Evolutionary conservation across 176 grass and related monocot species (phyloP), one percentile per base, ranked within the genome.

Genomic region (Miscanthus lutarioriparius): DNA sequence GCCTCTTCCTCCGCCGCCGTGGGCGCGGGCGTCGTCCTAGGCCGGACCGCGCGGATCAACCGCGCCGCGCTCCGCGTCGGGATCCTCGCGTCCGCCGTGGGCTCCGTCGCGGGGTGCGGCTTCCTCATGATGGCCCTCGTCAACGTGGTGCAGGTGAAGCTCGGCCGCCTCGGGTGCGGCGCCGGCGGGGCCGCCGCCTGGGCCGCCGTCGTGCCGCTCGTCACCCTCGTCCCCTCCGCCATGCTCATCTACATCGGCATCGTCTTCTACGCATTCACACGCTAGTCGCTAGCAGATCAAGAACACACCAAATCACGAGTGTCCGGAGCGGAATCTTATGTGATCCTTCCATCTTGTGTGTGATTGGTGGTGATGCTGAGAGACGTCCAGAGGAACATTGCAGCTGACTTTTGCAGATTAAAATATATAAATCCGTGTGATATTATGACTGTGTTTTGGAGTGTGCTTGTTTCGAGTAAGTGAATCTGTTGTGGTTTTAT

Each of bases 121-220:
- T 95, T 98, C 82, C 91, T 98, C 16, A 98, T 88, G 91, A 89
- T 98, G 69, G 93, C 96, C 0, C 80, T 98, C 48, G 87, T 98
- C 70, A 98, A 98, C 82, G 74, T 98, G 5, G 96, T 98, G 71
- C 91, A 95, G 86, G 83, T 95, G 16, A 95, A 95, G 67, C 91
- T 98, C 48, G 96, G 93, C 5, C 72, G 91, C 3, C 89, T 98
- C 75, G 87, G 78, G 0, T 98, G 96, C 69, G 87, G 92, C 16
- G 87, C 69, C 45, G 85, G 92, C 53, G 91, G 91, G 12, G 59
- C 68, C 47, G 89, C 87, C 3, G 80, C 91, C 1, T 72, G 74
- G 48, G 93, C 83, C 25, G 93, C 93, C 10, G 67, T 95, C 63
- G 66, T 93, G 14, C 96, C 91, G 37, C 89, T 98, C 40, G 75